Evolutionary conservation across 2,329 filamentous ascomycete species (phyloP).

Genomic region (Apiospora hydei): DNA sequence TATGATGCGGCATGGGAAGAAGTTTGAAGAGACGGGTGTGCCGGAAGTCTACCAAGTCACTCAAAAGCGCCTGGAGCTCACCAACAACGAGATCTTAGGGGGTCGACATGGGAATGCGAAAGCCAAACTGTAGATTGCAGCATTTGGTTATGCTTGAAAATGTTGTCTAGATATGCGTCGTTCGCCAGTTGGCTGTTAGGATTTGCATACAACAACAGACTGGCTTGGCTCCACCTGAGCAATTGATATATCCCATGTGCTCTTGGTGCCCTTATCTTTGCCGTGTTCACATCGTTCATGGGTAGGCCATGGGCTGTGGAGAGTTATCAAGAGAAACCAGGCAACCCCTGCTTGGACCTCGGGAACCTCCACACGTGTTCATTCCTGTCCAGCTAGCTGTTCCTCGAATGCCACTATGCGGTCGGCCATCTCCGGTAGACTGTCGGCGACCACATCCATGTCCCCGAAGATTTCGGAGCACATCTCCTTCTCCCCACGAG

Average conservation of each 20-base stretch:
- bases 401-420: conserved; percentile 37
- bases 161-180: not conserved
- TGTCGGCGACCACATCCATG: conserved; percentile 59
- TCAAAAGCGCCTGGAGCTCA: conserved; percentile 36
- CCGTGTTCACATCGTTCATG: not conserved
- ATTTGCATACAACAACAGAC: not conserved
- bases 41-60: conserved; percentile 46
- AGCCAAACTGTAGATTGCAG: not conserved
- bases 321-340: too few species aligned
- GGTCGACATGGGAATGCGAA: not conserved
- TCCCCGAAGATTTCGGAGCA: conserved; percentile 57
- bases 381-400: not conserved
- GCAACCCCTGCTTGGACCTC: too few species aligned
- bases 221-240: not conserved
- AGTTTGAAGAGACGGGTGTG: conserved; percentile 46
- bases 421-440: conserved; percentile 56
- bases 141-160: too few species aligned
- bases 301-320: not conserved
- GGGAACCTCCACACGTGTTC: not conserved
- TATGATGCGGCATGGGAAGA: conserved; percentile 45
- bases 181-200: not conserved
- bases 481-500: conserved; percentile 59
- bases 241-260: not conserved
- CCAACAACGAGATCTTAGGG: conserved; percentile 28
- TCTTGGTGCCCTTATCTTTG: not conserved